phyloP scores from a whole-genome alignment of 345 rosid genomes.

The Garcia nutans region DNA sequence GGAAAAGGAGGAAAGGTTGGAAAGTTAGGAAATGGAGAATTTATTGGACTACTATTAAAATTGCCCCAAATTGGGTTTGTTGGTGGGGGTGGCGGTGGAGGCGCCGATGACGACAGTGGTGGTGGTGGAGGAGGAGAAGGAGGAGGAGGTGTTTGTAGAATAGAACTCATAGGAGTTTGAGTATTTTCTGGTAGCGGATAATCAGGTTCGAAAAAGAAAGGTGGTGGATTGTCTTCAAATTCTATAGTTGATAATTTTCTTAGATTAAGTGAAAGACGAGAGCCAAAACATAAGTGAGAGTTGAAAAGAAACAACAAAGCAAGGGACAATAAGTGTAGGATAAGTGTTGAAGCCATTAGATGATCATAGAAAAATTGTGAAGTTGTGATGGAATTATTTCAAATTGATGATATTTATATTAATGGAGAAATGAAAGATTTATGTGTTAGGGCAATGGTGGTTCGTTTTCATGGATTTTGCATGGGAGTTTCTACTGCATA shows the following conservation, averaged over 20 bases:
- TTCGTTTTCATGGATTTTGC: background rate
- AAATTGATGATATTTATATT: background rate
- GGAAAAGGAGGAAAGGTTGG: slow-evolving; percentile 22
- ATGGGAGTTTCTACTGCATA: slow-evolving; percentile 10
- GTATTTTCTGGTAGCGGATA: slow-evolving; percentile 5
- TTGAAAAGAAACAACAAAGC: slow-evolving; percentile 2
- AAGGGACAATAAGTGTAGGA: background rate
- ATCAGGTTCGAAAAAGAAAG: background rate
- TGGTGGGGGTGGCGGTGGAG: background rate
- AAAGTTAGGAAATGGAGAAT: slow-evolving; percentile 15
- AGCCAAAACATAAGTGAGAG: background rate
- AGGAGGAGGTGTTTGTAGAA: background rate
- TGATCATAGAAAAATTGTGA: background rate
- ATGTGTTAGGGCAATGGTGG: background rate
- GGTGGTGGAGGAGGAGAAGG: background rate
- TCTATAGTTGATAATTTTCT: slow-evolving; percentile 3
- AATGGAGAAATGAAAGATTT: background rate
- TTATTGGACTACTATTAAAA: background rate
- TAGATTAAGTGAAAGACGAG: background rate
- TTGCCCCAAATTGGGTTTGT: background rate
- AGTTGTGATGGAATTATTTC: background rate
- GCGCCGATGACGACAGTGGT: too few relatives aligned
- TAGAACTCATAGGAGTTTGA: background rate
- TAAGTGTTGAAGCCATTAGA: background rate
- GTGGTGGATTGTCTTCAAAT: background rate